Base-by-base conservation (phyloP, 2,329 filamentous ascomycete genomes). In the Calonectria pteridis region DNA sequence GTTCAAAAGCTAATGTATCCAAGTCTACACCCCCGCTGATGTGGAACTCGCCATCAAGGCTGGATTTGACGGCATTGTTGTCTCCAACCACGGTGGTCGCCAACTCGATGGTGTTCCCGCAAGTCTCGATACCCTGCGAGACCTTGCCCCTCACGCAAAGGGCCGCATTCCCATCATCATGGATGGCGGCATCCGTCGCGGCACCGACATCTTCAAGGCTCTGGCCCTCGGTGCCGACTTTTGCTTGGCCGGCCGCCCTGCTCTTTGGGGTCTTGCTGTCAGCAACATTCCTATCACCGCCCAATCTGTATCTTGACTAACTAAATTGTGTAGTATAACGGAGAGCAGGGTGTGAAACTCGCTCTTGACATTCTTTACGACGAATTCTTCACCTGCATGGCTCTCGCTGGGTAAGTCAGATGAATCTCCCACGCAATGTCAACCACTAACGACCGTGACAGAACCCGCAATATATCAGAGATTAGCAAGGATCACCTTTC, bases 171-270 rank as follows among this genome's bases (percentile, higher is more conserved):
- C 79, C 73, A 58, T 79, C 76, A 67, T 79, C 77, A 76, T 82
- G 10, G 83, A 86, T 67, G 84, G 84, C 3, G 84, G 84, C 16
- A 75, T 85, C 26, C 79, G 84, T 20, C 83, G 81, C 28, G 84
- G 83, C 7, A 81, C 81, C 6, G 84, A 85, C 62, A 81, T 82
- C 6, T 77, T 84, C 49, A 83, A 84, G 49, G 79, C 84, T 2
- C 74, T 85, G 28, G 81, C 83, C 0, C 80, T 84, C 7, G 83
- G 84, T 3, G 84, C 83, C 9, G 73, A 76, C 37, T 74, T 75
- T 43, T 74, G 71, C n/a, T 49, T 71, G 20, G 71, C 74, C 37
- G 77, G 70, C 16, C 55, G 74, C 3, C 75, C 72, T 1, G 68
- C 68, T 0, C 55, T 77, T 0, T 78, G 76, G 75, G 76, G 76